These are phyloP conservation scores for Eucalyptus virginea DNA, from an alignment of 345 rosid genomes.

Conservation along the genomic window DNA sequence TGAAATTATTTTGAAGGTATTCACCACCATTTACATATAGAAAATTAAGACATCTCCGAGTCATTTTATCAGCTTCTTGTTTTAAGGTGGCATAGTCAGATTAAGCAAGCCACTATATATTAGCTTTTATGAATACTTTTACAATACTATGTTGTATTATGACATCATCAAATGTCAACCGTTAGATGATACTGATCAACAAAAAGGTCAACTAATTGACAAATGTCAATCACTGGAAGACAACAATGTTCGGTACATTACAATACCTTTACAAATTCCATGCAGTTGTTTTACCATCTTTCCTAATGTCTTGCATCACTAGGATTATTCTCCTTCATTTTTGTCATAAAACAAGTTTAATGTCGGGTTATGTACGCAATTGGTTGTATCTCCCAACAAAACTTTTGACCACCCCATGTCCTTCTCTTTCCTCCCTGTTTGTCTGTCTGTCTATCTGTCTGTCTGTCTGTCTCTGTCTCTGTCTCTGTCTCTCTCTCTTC, in stretches of 20 bases:
- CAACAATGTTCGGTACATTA: not conserved
- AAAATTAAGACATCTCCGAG: not conserved
- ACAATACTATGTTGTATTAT: not conserved
- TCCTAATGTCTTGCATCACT: not conserved
- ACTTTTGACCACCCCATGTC: not conserved
- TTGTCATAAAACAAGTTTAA: not conserved
- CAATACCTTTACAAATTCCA: not conserved
- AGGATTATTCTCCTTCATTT: not conserved
- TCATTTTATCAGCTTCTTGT: not conserved
- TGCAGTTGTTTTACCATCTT: not conserved
- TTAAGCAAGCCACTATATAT: not conserved
- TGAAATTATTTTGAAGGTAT: not conserved
- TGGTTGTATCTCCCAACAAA: not conserved
- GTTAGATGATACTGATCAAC: not conserved
- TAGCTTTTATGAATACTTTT: not conserved
- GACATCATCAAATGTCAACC: not conserved
- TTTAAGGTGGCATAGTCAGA: not conserved
- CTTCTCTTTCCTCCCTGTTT: not conserved
- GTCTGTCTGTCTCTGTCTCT: too few species aligned
- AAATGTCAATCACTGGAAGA: not conserved
- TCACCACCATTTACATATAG: not conserved
- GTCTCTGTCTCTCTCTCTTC: not conserved
- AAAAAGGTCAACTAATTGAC: not conserved
- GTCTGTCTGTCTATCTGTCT: not conserved
- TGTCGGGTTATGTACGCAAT: not conserved